Evolutionary conservation across 2,329 filamentous ascomycete genomes (phyloP), one percentile per base, ranked within the genome.

Genomic region (Helicocarpus griseus): DNA sequence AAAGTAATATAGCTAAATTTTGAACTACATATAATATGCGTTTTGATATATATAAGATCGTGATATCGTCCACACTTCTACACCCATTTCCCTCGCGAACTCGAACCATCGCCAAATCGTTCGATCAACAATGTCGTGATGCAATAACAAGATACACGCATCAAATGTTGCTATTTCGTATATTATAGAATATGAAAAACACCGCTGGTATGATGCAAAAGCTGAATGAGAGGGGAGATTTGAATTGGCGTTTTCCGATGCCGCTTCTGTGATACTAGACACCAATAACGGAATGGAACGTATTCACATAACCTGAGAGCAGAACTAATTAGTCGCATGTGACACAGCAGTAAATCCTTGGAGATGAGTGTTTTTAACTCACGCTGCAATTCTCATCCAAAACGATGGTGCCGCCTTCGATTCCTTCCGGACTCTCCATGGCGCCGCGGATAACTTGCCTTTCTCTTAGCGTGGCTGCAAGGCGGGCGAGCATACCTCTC

Each of bases 401-500:
- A 21, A 73, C 58, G 54, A 72, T 61, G 4, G 65, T 63, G 2
- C 60, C 58, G 3, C 61, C 65, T 49, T 58, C 60, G 26, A 60
- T 64, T 24, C 55, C 63, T 9, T 57, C 57, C 39, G 57, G 56
- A 17, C 59, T 53, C n/a, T 55, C 62, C 13, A 56, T 56, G 8
- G 44, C 52, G 47, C 54, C 35, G 22, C 51, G 48, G 28, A 55
- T 40, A 26, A 61, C 59, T 41, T 68, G 66, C 49, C 71, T 65
- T 38, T 68, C 63, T 53, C 71, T 65, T 31, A 75, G 55, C 19
- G 68, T 68, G 17, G 66, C 61, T 49, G 73, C 72, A 36, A 76
- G 61, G 44, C 69, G 68, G 39, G 69, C 66, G 35, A 76, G 62
- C 72, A 76, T 74, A 46, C 69, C 70, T 61, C 73, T 70, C 72